Conservation (phyloP, 2,329 filamentous ascomycete genomes). For the Scorias spongiosa region DNA sequence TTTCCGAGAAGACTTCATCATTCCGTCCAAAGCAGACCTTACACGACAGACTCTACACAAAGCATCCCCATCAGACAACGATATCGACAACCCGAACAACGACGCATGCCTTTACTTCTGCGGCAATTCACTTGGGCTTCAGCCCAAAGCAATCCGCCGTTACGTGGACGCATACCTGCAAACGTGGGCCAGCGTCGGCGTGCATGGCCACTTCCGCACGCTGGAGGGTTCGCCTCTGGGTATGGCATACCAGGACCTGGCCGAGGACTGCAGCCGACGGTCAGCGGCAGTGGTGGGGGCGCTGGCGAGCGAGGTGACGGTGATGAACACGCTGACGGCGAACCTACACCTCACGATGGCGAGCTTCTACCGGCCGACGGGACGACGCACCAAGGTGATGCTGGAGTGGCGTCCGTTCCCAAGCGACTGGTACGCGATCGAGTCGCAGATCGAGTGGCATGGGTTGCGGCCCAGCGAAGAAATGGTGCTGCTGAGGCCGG, state of each 20-base stretch:
- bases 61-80: constrained; percentile 6
- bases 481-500: constrained; percentile 57
- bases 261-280: constrained; percentile 54
- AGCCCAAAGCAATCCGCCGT: constrained; percentile 52
- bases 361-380: constrained; percentile 61
- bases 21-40: constrained; percentile 59
- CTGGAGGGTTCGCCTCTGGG: constrained; percentile 44
- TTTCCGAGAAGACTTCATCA: constrained; percentile 44
- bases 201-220: constrained; percentile 63
- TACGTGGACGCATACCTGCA: constrained; percentile 59
- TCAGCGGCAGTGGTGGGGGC: constrained; percentile 64
- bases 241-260: constrained; percentile 61
- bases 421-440: constrained; percentile 74
- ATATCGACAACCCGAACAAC: constrained; percentile 6
- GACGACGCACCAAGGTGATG: constrained; percentile 59
- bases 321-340: constrained; percentile 74
- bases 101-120: constrained; percentile 58
- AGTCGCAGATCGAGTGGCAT: constrained; percentile 64
- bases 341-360: constrained; percentile 77
- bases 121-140: constrained; percentile 76
- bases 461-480: constrained; percentile 49
- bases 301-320: constrained; percentile 55
- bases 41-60: constrained; percentile 42
- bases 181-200: constrained; percentile 72
- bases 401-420: constrained; percentile 82